Evolutionary conservation across 2,329 filamentous ascomycete species (phyloP).

Genomic region (Xylaria hypoxylon): DNA sequence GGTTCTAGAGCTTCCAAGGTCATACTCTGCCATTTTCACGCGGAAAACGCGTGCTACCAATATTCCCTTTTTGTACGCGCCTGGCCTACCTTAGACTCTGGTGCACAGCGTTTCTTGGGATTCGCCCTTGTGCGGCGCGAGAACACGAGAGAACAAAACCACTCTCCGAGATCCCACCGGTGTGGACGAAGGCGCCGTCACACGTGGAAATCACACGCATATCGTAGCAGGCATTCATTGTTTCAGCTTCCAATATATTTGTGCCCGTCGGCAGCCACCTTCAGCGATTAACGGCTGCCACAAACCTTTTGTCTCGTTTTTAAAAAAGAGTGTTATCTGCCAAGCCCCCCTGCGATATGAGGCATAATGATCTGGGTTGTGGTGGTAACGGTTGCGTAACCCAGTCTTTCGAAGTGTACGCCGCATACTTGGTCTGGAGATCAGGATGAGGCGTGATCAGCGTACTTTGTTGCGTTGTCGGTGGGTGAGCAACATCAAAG

Average conservation of each 20-base stretch:
- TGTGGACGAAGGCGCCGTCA: constrained; percentile 4
- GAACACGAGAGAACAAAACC: constrained; percentile 19
- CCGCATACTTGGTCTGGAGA: constrained; percentile 9
- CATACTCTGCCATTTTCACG: neutral
- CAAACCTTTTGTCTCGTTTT: neutral
- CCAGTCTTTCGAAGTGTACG: constrained; percentile 2
- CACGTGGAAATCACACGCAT: constrained; percentile 25
- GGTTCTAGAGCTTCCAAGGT: constrained; percentile 6
- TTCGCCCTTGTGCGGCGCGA: constrained; percentile 24
- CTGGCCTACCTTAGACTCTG: constrained; percentile 7
- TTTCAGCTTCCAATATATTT: constrained; percentile 37
- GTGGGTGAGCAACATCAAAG: constrained; percentile 1
- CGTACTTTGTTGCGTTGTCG: constrained; percentile 9
- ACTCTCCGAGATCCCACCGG: neutral
- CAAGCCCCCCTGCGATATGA: constrained; percentile 15
- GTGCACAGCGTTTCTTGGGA: constrained; percentile 25
- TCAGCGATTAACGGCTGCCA: constrained; percentile 26
- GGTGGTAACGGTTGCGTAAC: constrained; percentile 11
- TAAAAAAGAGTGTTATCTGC: neutral
- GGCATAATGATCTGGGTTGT: neutral
- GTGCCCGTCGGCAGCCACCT: constrained; percentile 29
- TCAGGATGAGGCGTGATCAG: constrained; percentile 8
- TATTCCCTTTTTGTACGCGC: constrained; percentile 18
- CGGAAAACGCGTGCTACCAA: constrained; percentile 26
- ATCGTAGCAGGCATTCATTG: constrained; percentile 12